These are phyloP conservation scores for Cicer pinnatifidum DNA, from an alignment of 306 rosid genomes.

Conservation along the genomic window DNA sequence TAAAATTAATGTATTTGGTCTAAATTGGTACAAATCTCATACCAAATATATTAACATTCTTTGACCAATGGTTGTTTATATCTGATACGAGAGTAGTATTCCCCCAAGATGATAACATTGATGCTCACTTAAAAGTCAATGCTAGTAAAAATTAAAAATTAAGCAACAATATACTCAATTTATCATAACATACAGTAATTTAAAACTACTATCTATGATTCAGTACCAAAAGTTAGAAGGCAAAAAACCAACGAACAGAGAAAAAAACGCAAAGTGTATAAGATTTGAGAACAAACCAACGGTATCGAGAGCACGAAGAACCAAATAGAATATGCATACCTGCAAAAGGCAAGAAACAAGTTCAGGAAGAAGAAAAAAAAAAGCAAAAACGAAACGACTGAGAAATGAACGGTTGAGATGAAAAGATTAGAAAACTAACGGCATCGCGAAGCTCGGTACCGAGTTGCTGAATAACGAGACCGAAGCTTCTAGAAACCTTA, in stretches of 20 bases:
- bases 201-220: not conserved
- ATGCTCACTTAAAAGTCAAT: not conserved
- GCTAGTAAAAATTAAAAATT: not conserved
- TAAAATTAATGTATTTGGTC: no score
- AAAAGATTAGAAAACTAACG: conserved; percentile 54
- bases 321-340: conserved; percentile 94
- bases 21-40: no score
- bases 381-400: not conserved
- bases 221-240: not conserved
- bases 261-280: conserved; percentile 15
- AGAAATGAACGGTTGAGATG: not conserved
- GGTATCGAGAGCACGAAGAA: conserved; percentile 93
- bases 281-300: conserved; percentile 72
- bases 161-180: not conserved
- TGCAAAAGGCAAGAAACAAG: conserved; percentile 50
- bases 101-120: not conserved
- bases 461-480: conserved; percentile 94
- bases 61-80: no score
- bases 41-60: no score
- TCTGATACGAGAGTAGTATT: no score
- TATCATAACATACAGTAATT: not conserved
- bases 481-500: conserved; percentile 91
- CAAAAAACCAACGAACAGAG: not conserved
- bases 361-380: not conserved
- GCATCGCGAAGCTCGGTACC: conserved; percentile 83